Evolutionary conservation across 108 stramenopile genomes (phyloP), one percentile per base, ranked within the genome.

Genomic region (Cyclostephanos tholiformis): DNA sequence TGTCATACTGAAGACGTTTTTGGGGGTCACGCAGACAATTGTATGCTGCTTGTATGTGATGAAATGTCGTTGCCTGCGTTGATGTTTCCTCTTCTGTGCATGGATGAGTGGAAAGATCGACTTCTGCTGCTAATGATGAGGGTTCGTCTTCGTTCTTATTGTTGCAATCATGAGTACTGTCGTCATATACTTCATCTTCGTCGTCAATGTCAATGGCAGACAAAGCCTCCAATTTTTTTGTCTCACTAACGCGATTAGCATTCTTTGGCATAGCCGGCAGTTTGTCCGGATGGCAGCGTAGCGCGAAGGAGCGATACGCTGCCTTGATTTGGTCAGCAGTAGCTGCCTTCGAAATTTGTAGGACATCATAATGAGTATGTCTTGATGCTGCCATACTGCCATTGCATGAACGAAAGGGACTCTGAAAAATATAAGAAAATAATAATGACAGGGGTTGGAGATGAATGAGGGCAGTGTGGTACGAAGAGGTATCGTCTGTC

Each of bases 1-100:
- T 67, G 80, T 89, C 88, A 75, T 92, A 92, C 62, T 69, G 44
- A 19, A 51, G 35, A 19, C 89, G 86, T 71, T 66, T 64, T 9
- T 68, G 43, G 13, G 74, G 11, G 76, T 88, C 86, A 36, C 89
- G 77, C 50, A 92, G 65, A 36, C 82, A 77, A 55, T 88, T 59
- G 79, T 87, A 92, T 7, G 91, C 91, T 57, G 72, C 60, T 84
- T 90, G 91, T 73, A 92, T 87, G 49, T 69, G 75, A 63, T 78
- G 80, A 80, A 91, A 89, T 55, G 57, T 30, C 36, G 39, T 44
- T 65, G 14, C 64, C 48, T 25, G 48, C 27, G 60, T 51, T 50
- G 48, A 23, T 57, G 38, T 27, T 68, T 52, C 44, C 55, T 69
- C 41, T 38, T 77, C 44, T 55, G 72, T 63, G 22, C 63, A 16